Base-by-base conservation (phyloP, 345 rosid genomes). In the Jatropha curcas region DNA sequence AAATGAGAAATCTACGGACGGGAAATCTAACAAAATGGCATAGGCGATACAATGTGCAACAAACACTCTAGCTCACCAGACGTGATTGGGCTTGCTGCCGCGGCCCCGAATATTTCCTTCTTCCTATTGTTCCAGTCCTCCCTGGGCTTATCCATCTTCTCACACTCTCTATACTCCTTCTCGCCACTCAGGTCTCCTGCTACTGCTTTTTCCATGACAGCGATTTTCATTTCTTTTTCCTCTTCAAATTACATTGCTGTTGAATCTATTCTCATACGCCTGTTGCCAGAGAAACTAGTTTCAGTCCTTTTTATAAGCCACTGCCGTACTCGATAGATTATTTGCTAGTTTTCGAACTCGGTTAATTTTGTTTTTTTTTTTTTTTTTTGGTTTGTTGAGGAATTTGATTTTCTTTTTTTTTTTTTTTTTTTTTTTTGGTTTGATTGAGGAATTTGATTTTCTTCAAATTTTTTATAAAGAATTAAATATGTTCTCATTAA, bases 181-280 rank as follows among this genome's bases (percentile, higher is more conserved):
- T 31, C 55, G n/a, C 25, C 46, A 56, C 71, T 39, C 43, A 17
- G 67, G 53, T 17, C 57, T 67, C 53, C 70, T 46, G n/a, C 5
- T 46, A n/a, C 60, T 71, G n/a, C 80, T 60, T 59, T 65, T 51
- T 65, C 70, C 22, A 20, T 7, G 92, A 84, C 79, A 83, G 81
- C 77, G 60, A 35, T 35, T 65, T n/a, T n/a, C 67, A 45, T 52
- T 64, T 74, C 48, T 76, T 39, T 39, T 6, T 11, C 13, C 45
- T 53, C 50, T 25, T 1, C 51, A 58, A n/a, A n/a, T 28, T 51
- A 13, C 59, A 27, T 30, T 34, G 31, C 24, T n/a, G 7, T 73
- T 68, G 53, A 34, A 35, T 62, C 5, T 16, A 20, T 33, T 60
- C 6, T 27, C n/a, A n/a, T n/a, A n/a, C n/a, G n/a, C n/a, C n/a